Evolutionary conservation across 768 basidiomycete genomes (phyloP), one percentile per base, ranked within the genome.

Genomic region (Termitomyces sp.): DNA sequence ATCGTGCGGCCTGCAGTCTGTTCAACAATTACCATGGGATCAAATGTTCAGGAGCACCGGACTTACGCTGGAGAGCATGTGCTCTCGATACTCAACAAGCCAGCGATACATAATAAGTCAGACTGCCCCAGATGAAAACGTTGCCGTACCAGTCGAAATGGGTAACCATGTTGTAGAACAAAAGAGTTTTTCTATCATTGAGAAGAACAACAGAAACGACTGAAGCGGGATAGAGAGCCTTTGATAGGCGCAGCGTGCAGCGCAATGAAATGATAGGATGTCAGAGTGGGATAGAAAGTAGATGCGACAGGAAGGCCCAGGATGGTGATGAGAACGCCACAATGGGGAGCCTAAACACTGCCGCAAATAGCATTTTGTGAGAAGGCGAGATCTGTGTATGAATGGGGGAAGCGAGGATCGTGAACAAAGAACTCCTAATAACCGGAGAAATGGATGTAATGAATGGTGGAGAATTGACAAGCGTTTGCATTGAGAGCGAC

Each of bases 61-160:
- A 77, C 85, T 67, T 63, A 89, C 88, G 61, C 81, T 87, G 16
- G 85, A 86, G 71, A 92, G 89, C 89, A 91, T 92, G 68, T 92
- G 91, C 1, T 82, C 66, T 88, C 88, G 74, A 93, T 90, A 66
- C 87, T 89, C 59, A 93, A 73, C 62, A 92, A 71, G 21, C 88
- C 89, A 1, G 91, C 89, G 40, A 93, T 72, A 62, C 88, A 90
- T 38, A 93, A 83, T 58, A 92, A 93, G 2, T 90, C 90, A 59
- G 90, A 88, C 77, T 84, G 2, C 89, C 89, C 82, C 81, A 85
- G 8, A 82, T 58, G 63, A 88, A 89, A 4, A 82, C 73, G 5
- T 65, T 71, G 52, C 76, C 73, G 57, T 84, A 75, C 83, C 82
- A 86, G 16, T 67, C 66, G n/a, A 46, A 37, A 44, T 56, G 32